Percentiles rank a stretch among this genome's conserved stretches.
Evolutionary conservation across 179 eudicot genomes (phyloP).

Genomic region (Spinacia oleracea): DNA sequence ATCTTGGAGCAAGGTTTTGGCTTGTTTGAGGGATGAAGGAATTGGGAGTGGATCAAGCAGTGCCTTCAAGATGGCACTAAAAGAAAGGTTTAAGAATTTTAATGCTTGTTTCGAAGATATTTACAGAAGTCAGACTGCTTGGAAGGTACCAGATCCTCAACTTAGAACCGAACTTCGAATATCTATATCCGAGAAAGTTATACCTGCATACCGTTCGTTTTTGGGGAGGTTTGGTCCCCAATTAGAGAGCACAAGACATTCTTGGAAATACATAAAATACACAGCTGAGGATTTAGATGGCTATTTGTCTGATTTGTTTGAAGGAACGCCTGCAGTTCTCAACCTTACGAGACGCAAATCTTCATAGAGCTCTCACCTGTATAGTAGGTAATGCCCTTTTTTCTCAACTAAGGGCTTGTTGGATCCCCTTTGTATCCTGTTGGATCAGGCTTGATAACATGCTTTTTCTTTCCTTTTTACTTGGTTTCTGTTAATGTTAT

Average conservation of each 20-base stretch:
- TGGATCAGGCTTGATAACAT: conserved; percentile 39
- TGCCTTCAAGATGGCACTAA: conserved; percentile 70
- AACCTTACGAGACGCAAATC: conserved; percentile 68
- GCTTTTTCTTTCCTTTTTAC: conserved; percentile 11
- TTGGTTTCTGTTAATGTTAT: conserved; percentile 36
- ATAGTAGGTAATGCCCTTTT: conserved; percentile 45
- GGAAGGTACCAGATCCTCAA: conserved; percentile 96
- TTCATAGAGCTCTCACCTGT: conserved; percentile 40
- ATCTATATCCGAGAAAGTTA: conserved; percentile 83
- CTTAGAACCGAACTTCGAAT: conserved; percentile 91
- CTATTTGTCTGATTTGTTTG: conserved; percentile 80
- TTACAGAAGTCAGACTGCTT: conserved; percentile 78
- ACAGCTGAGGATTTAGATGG: conserved; percentile 83
- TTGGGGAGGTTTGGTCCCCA: conserved; percentile 83
- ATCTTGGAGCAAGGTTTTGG: conserved; percentile 75
- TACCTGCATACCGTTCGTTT: conserved; percentile 90
- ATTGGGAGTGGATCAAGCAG: conserved; percentile 67
- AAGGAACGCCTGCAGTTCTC: conserved; percentile 65
- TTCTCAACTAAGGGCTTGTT: conserved; percentile 32
- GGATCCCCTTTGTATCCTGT: conserved; percentile 31
- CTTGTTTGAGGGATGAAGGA: conserved; percentile 89
- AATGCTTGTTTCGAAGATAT: conserved; percentile 90
- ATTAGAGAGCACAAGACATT: conserved; percentile 74
- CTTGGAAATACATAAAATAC: conserved; percentile 89
- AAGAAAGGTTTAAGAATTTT: conserved; percentile 88